Conservation (phyloP, 495 filamentous ascomycete species). For the Penicillium egyptiacum region DNA sequence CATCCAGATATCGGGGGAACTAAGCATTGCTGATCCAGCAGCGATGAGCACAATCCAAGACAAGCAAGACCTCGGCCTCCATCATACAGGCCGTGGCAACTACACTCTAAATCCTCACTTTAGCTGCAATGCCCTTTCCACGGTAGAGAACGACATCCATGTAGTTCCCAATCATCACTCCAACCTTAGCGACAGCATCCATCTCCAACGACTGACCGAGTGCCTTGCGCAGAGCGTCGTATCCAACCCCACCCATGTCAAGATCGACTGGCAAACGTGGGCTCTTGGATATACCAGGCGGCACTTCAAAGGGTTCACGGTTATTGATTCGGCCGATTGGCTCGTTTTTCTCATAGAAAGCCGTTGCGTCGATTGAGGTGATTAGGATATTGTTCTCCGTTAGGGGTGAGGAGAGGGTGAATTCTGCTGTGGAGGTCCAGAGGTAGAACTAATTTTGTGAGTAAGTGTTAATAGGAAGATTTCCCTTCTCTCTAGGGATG, state of each 20-base stretch:
- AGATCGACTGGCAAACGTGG: constrained; percentile 81
- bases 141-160: constrained; percentile 65
- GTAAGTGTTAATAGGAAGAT: background rate
- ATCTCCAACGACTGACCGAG: constrained; percentile 78
- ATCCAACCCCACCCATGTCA: constrained; percentile 74
- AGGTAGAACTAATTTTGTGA: constrained; percentile 62
- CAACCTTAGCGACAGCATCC: constrained; percentile 72
- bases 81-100: background rate
- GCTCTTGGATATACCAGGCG: constrained; percentile 66
- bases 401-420: constrained; percentile 79
- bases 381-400: constrained; percentile 68
- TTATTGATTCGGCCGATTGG: constrained; percentile 75
- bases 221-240: constrained; percentile 76
- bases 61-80: background rate
- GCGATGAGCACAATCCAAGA: background rate
- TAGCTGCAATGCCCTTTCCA: constrained; percentile 73
- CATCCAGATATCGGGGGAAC: background rate
- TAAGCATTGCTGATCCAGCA: constrained; percentile 2
- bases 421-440: constrained; percentile 80
- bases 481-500: constrained; percentile 8
- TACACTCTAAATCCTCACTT: constrained; percentile 58
- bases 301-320: constrained; percentile 70
- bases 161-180: constrained; percentile 71
- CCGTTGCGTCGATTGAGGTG: constrained; percentile 76
- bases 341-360: constrained; percentile 77